Conservation (phyloP, 345 rosid genomes). For the Dipteronia sinensis region DNA sequence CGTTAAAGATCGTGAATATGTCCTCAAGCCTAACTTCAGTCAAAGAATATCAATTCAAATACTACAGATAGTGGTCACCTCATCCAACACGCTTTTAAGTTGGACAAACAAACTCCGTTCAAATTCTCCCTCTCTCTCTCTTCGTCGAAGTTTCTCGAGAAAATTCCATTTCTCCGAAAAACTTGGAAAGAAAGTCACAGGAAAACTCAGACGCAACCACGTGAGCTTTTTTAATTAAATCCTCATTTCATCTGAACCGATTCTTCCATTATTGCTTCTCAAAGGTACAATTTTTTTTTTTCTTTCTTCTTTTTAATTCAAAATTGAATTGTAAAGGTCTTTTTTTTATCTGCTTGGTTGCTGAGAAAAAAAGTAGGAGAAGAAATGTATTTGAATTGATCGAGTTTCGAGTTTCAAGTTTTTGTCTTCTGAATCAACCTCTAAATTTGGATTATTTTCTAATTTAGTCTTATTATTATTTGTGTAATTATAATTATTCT, state of each 20-base stretch:
- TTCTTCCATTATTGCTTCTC: conserved; percentile 8
- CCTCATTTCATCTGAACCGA: conserved; percentile 15
- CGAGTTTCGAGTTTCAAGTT: not conserved
- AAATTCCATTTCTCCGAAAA: conserved; percentile 20
- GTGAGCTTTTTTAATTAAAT: conserved; percentile 4
- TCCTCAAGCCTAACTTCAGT: conserved; percentile 11
- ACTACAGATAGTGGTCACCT: not conserved
- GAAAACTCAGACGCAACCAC: not conserved
- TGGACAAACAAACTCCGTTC: not conserved
- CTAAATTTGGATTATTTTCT: not conserved
- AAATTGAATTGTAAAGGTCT: not conserved
- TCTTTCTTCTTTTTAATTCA: not conserved
- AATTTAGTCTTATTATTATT: not conserved
- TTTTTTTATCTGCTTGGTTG: not conserved
- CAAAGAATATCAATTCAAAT: conserved; percentile 23
- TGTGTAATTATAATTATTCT: not conserved
- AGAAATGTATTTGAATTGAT: not conserved
- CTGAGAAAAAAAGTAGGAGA: not conserved
- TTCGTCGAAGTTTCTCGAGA: conserved; percentile 15
- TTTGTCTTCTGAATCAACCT: not conserved
- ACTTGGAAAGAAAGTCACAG: conserved; percentile 19
- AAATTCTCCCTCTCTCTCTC: not conserved
- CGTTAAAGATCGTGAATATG: not conserved
- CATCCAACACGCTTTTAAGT: not conserved
- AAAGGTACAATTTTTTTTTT: conserved; percentile 13